Base-by-base conservation (phyloP, 169 alveolate genomes). In the Babesia ovata region DNA sequence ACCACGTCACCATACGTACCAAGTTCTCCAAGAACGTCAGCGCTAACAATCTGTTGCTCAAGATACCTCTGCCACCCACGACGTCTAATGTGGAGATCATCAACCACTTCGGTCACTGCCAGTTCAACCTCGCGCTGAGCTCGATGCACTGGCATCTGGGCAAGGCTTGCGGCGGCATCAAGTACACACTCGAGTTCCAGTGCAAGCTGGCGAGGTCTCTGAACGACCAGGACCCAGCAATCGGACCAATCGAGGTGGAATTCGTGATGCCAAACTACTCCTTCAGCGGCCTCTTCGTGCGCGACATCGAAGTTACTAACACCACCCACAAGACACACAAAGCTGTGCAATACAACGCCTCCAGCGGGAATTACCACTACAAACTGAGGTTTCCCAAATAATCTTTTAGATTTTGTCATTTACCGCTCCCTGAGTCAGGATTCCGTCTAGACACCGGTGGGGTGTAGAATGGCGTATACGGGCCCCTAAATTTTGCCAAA, bases 281-380 rank as follows among this genome's bases (percentile, higher is more conserved):
- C 45, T 24, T 53, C 67, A 70, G 84, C 36, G 89, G 89, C 50
- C 61, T 82, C 13, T 74, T 21, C 66, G 33, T 82, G 22, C 73
- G 73, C 17, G 22, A 29, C 36, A 24, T 63, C 13, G 19, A 29
- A 11, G 29, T 63, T 49, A 46, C 45, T 4, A 63, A 63, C 29
- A 49, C 21, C 21, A 19, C 42, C 16, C 48, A 63, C 26, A 63
- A 22, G 36, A n/a, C 60, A 0, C 16, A 7, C 19, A 44, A 19
- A 21, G 26, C 22, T 48, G 73, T 63, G 24, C 60, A 22, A 7
- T 63, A 63, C 50, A 63, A 17, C 73, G 8, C 73, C 10, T 13
- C 26, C 3, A 63, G 29, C 45, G 73, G 73, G 10, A 24, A 45
- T 14, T 63, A 12, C 60, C 60, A 63, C 28, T 24, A 63, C 60